These are phyloP conservation scores for Fusarium liriodendri DNA, from an alignment of 2,329 filamentous ascomycete genomes.

Conservation along the genomic window DNA sequence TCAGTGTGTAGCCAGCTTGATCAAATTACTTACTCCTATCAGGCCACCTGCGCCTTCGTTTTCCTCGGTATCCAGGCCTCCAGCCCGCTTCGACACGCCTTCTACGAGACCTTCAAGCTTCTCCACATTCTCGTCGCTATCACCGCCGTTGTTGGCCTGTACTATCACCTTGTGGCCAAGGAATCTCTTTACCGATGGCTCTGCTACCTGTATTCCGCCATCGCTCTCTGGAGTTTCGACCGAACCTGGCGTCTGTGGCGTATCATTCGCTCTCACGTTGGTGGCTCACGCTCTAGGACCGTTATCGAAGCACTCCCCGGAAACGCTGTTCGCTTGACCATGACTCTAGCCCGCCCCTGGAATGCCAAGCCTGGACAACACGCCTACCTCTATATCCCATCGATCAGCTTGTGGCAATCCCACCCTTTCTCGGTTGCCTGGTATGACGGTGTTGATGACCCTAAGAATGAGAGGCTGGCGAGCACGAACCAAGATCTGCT, in stretches of 20 bases:
- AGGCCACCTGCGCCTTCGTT: constrained; percentile 70
- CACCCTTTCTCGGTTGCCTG: constrained; percentile 85
- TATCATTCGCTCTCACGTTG: constrained; percentile 74
- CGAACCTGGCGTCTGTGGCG: constrained; percentile 69
- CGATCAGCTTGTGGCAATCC: constrained; percentile 77
- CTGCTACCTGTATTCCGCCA: constrained; percentile 68
- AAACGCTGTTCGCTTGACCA: constrained; percentile 78
- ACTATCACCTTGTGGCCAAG: constrained; percentile 69
- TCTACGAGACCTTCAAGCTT: constrained; percentile 82
- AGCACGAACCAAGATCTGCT: constrained; percentile 69
- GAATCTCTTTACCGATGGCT: constrained; percentile 60
- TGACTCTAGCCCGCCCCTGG: constrained; percentile 82
- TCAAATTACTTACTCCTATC: constrained; percentile 8
- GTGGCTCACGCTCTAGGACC: constrained; percentile 73
- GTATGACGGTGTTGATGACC: constrained; percentile 73
- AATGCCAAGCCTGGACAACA: constrained; percentile 80
- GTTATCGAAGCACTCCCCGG: constrained; percentile 81
- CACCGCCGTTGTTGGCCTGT: constrained; percentile 70
- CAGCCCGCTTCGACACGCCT: constrained; percentile 79
- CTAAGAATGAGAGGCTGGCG: constrained; percentile 65
- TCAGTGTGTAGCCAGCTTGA: neutral
- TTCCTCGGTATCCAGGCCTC: constrained; percentile 75
- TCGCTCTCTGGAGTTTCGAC: constrained; percentile 76
- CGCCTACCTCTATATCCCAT: constrained; percentile 82
- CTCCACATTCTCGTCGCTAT: constrained; percentile 75